A percentile compares a stretch with the other conserved stretches of the same genome.
Evolutionary conservation across 768 basidiomycete genomes (phyloP).

Genomic region (Hydnomerulius pinastri): DNA sequence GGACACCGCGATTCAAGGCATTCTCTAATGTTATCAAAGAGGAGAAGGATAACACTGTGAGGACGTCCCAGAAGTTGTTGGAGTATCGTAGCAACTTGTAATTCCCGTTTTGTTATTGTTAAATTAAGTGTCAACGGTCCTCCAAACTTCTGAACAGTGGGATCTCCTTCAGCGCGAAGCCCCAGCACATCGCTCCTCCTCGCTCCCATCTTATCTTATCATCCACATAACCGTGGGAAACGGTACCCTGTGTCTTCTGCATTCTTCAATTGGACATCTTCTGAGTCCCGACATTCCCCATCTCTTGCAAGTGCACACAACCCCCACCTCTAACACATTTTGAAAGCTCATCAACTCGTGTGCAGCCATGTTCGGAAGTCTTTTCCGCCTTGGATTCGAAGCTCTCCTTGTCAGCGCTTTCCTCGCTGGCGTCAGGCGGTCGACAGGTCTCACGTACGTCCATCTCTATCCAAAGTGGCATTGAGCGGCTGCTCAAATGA

Average conservation of each 20-base stretch:
- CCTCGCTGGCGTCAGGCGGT: conserved; percentile 81
- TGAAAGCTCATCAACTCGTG: background rate
- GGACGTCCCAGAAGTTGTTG: conserved; percentile 35
- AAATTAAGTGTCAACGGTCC: background rate
- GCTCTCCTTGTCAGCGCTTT: conserved; percentile 78
- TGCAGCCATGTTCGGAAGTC: conserved; percentile 28
- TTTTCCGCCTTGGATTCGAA: conserved; percentile 73
- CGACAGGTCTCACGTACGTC: conserved; percentile 83
- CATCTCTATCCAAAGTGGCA: background rate
- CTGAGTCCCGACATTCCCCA: background rate
- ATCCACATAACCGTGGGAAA: too few relatives aligned
- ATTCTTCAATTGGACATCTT: background rate
- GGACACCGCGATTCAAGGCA: conserved; percentile 64
- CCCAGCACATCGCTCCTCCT: too few relatives aligned
- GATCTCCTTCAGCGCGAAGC: too few relatives aligned
- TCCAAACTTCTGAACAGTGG: too few relatives aligned
- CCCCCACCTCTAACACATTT: too few relatives aligned
- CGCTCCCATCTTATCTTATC: too few relatives aligned
- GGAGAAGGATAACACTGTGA: conserved; percentile 63
- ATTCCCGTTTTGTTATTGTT: background rate
- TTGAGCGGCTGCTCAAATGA: background rate
- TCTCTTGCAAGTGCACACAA: background rate
- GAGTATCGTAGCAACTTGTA: conserved; percentile 25
- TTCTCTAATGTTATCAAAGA: conserved; percentile 78
- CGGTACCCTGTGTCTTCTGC: background rate